Evolutionary conservation across 805 yeast genomes (phyloP).

Genomic region (Kodamaea jinghongensis): DNA sequence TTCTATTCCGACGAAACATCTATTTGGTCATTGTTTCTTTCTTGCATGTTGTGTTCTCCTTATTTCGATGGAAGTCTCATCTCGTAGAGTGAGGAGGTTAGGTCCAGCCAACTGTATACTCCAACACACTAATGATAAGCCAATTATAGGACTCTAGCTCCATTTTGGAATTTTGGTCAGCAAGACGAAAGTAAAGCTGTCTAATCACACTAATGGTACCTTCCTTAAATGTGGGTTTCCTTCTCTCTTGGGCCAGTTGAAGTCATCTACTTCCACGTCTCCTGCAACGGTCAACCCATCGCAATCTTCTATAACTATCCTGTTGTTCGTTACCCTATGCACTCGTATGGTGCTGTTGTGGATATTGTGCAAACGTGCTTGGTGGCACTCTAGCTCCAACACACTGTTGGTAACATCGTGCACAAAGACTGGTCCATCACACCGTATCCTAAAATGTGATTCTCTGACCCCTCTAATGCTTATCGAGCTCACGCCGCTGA

Average conservation of each 20-base stretch:
- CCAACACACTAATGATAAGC: too few relatives aligned
- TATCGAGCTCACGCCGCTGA: constrained; percentile 17
- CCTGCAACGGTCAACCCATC: constrained; percentile 15
- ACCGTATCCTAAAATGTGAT: constrained; percentile 16
- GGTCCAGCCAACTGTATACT: too few relatives aligned
- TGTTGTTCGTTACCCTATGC: constrained; percentile 18
- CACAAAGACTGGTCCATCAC: constrained; percentile 31
- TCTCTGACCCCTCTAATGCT: constrained; percentile 19
- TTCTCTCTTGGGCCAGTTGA: constrained; percentile 21
- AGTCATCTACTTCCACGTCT: constrained; percentile 25
- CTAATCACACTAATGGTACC: too few relatives aligned
- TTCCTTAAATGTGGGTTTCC: constrained; percentile 9
- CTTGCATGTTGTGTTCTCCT: too few relatives aligned
- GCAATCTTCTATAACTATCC: constrained; percentile 33
- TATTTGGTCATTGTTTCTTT: too few relatives aligned
- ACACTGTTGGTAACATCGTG: constrained; percentile 19
- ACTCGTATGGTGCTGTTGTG: constrained; percentile 15
- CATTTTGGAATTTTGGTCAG: too few relatives aligned
- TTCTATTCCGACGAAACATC: too few relatives aligned
- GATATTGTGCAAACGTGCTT: constrained; percentile 26
- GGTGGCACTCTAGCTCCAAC: constrained; percentile 27
- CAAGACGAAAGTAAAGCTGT: too few relatives aligned
- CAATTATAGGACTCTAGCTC: too few relatives aligned
- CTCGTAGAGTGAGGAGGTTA: too few relatives aligned
- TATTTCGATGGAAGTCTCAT: too few relatives aligned